phyloP scores from a whole-genome alignment of 352 stramenopile species.

The Phytophthora macrochlamydospora region DNA sequence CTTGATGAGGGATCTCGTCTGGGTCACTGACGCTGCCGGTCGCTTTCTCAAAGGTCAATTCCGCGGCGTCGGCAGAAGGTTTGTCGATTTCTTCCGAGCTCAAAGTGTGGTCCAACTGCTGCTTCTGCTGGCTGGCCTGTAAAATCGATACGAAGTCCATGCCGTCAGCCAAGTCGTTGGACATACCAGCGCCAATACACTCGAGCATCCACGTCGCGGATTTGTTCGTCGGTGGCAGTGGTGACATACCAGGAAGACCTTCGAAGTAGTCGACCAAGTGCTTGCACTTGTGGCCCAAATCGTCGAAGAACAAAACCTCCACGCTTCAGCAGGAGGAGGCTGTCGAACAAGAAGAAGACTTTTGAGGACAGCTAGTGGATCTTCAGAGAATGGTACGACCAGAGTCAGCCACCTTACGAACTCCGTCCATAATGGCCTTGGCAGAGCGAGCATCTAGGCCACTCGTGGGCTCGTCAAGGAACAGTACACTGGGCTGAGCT shows the following conservation, averaged over 20 bases:
- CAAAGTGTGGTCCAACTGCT: slow-evolving; percentile 22
- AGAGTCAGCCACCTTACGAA: slow-evolving; percentile 66
- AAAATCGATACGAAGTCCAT: slow-evolving; percentile 37
- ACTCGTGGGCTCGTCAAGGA: slow-evolving; percentile 66
- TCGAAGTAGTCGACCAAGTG: slow-evolving; percentile 19
- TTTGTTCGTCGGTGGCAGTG: slow-evolving; percentile 67
- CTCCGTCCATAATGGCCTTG: slow-evolving; percentile 64
- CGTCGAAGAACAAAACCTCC: background rate
- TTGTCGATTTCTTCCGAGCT: slow-evolving; percentile 18
- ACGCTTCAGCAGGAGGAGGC: background rate
- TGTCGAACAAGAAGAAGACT: slow-evolving; percentile 24
- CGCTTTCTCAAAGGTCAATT: slow-evolving; percentile 30
- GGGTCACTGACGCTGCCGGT: background rate
- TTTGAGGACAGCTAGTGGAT: slow-evolving; percentile 87
- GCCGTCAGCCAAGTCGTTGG: background rate
- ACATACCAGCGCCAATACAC: slow-evolving; percentile 1
- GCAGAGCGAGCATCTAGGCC: slow-evolving; percentile 77
- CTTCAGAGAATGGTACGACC: slow-evolving; percentile 73
- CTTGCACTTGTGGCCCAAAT: slow-evolving; percentile 15
- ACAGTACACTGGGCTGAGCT: slow-evolving; percentile 66
- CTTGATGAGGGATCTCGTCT: background rate
- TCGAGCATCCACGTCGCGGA: slow-evolving; percentile 42
- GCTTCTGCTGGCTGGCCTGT: slow-evolving; percentile 16
- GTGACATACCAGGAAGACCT: slow-evolving; percentile 18
- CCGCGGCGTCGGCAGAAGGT: slow-evolving; percentile 14